phyloP scores from a whole-genome alignment of 805 yeast genomes.

The Spathaspora passalidarum region DNA sequence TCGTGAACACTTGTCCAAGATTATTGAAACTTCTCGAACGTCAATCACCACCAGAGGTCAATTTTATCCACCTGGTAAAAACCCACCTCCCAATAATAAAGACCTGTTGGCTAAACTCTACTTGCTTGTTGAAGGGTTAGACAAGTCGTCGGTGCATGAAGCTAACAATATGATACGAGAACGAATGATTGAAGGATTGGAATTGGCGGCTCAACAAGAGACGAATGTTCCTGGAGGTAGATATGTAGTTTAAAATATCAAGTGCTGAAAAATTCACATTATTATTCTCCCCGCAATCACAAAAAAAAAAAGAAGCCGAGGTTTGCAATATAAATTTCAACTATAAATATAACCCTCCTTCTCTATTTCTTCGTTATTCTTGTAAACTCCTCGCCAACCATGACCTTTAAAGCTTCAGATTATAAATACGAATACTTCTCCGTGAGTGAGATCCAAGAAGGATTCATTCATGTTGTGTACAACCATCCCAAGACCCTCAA shows the following conservation, averaged over 20 bases:
- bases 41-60: slow-evolving; percentile 82
- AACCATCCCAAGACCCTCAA: slow-evolving; percentile 61
- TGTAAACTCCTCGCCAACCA: slow-evolving; percentile 1
- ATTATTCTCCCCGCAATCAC: background rate
- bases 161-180: slow-evolving; percentile 59
- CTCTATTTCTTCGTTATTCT: background rate
- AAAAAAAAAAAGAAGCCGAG: background rate
- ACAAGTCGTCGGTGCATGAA: slow-evolving; percentile 52
- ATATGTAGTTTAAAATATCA: slow-evolving; percentile 39
- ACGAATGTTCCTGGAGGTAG: slow-evolving; percentile 43
- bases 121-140: slow-evolving; percentile 72
- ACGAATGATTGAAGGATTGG: slow-evolving; percentile 55
- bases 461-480: slow-evolving; percentile 55
- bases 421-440: slow-evolving; percentile 28
- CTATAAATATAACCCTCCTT: background rate
- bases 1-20: slow-evolving; percentile 56
- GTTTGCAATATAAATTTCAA: background rate
- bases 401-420: slow-evolving; percentile 18
- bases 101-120: slow-evolving; percentile 66
- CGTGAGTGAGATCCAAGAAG: slow-evolving; percentile 42
- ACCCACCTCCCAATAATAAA: slow-evolving; percentile 47
- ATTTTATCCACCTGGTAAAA: slow-evolving; percentile 45
- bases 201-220: slow-evolving; percentile 45
- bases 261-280: background rate
- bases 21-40: slow-evolving; percentile 69